Base-by-base conservation (phyloP, 345 rosid species). In the Heritiera fomes region DNA sequence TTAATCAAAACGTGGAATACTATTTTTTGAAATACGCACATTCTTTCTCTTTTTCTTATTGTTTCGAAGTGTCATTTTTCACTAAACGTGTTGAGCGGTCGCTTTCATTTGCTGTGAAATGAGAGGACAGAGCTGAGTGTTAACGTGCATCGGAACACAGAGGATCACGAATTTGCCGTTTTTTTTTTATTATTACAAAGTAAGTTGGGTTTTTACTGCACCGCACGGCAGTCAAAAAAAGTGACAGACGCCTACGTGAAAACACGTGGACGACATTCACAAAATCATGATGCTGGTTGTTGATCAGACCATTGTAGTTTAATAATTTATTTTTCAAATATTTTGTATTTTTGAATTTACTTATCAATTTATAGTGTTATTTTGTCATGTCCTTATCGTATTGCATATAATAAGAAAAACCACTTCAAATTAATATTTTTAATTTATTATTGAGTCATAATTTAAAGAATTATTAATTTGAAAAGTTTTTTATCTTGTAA, bases 81-180 rank as follows among this genome's bases (percentile, higher is more conserved):
- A 18, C 6, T 41, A 69, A 20, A 5, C 62, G 63, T 38, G 61
- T 47, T 13, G 30, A 67, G 3, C n/a, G 18, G 17, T 58, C 64
- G 11, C 20, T 59, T 15, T 49, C 75, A 15, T 13, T 66, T 53
- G 15, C 49, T 40, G 14, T 23, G 0, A 23, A 15, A 28, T 14
- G 13, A 52, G 30, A n/a, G 7, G 59, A 18, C 3, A 11, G 17
- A 58, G 45, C 63, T 20, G 79, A 7, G n/a, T 9, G 43, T 75
- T 82, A 45, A 38, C n/a, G 78, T 76, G 80, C 59, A 38, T 66
- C 82, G 32, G 7, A 65, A 6, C 75, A 52, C 80, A 73, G 75
- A 52, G 32, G 46, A 79, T 79, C 61, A 53, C 23, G 45, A 32
- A 58, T 8, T 2, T n/a, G 20, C 2, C 38, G 38, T n/a, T 50